Base-by-base conservation (phyloP, 495 filamentous ascomycete species). In the Bathelium albidoporum region DNA sequence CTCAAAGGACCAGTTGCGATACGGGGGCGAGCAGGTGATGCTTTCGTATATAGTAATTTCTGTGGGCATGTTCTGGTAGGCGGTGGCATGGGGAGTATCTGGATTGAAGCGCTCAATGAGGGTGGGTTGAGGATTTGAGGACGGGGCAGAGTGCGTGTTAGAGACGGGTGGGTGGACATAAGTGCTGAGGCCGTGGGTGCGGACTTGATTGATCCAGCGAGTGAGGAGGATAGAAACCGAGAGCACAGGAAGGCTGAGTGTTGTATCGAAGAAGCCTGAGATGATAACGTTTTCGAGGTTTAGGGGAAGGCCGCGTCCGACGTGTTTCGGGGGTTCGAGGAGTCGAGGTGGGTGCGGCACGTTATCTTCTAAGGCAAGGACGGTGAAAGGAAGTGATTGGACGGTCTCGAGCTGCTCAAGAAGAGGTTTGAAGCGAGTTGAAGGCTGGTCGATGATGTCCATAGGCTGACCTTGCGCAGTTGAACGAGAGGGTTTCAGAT, bases 1-100 rank as follows among this genome's bases (percentile, higher is more conserved):
- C 72, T 97, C 93, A 34, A 88, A 83, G 1, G 90, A 96, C 73
- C 83, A 96, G 65, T 90, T 91, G 70, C 82, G 84, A 75, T 95
- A 96, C 0, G 89, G 82, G 58, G 84, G 85, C 81, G 87, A 86
- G 67, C 94, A 94, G 14, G 83, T 81, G 64, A 97, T 87, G 66
- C 86, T 95, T 71, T 96, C 91, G 71, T 85, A 97, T 22, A 26
- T 9, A 7, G 29, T 20, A 20, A 55, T 55, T n/a, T 55, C 49
- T 12, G 49, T 29, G 5, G 49, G 49, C n/a, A 18, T 12, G 44
- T 49, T 12, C 0, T 41, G 36, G 36, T 41, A 18, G 44, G 20
- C 20, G 44, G 20, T 12, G 44, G 24, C 7, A 24, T 5, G 29
- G 22, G 49, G 9, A 24, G n/a, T 5, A 69, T 77, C 79, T 9